phyloP scores from a whole-genome alignment of 73 alveolate genomes.

The Durusdinium trenchii region DNA sequence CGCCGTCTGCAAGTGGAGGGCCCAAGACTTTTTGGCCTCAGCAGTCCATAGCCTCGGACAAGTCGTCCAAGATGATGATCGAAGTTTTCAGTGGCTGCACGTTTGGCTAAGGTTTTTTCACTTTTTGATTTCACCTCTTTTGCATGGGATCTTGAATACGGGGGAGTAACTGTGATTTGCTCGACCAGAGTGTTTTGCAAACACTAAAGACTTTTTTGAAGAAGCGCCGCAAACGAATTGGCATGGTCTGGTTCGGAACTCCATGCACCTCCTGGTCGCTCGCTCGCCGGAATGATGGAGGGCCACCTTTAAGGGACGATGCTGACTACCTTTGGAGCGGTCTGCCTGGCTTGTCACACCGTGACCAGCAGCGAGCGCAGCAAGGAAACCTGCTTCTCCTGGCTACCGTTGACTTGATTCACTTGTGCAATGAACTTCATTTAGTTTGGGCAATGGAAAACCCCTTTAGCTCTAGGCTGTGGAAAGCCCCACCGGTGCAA shows the following conservation, averaged over 20 bases:
- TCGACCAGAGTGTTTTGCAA: not conserved
- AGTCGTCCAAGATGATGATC: not conserved
- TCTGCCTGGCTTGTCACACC: not conserved
- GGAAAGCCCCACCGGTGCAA: not conserved
- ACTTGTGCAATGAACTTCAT: not conserved
- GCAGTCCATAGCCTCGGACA: not conserved
- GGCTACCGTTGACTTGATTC: not conserved
- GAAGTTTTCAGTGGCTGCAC: conserved; percentile 17
- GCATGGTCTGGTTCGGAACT: conserved; percentile 31
- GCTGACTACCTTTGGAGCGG: not conserved
- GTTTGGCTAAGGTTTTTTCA: not conserved
- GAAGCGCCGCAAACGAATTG: not conserved
- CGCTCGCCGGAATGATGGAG: conserved; percentile 3
- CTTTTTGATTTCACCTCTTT: not conserved
- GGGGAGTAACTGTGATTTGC: not conserved
- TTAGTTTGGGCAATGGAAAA: not conserved
- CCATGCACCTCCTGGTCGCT: conserved; percentile 43
- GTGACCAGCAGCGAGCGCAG: not conserved
- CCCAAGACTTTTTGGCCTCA: not conserved
- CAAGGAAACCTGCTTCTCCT: not conserved
- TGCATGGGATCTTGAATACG: not conserved
- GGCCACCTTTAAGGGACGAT: conserved; percentile 19
- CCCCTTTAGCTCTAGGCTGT: not conserved
- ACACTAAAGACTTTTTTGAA: not conserved
- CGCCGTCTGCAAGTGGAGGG: not conserved